These are phyloP conservation scores for Eucalyptus pauciflora DNA, from an alignment of 345 rosid species.

Conservation along the genomic window DNA sequence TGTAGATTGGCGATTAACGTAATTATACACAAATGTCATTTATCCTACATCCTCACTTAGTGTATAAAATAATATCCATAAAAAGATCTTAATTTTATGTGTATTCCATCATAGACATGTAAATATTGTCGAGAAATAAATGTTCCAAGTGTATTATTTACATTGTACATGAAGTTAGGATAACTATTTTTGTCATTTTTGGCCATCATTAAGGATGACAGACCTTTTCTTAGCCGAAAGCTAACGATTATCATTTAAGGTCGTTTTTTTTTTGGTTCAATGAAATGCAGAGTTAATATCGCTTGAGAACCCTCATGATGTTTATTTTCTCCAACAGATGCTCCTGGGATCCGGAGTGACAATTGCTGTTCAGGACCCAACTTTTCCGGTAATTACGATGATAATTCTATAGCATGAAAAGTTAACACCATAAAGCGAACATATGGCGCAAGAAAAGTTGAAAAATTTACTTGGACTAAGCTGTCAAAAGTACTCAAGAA, in stretches of 20 bases:
- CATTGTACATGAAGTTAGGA: not conserved
- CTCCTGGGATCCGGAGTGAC: slow-evolving; percentile 27
- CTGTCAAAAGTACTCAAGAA: not conserved
- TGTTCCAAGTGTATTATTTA: not conserved
- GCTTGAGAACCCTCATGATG: not conserved
- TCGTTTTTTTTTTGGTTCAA: not conserved
- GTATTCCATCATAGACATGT: not conserved
- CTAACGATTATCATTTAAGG: not conserved
- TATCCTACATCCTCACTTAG: not conserved
- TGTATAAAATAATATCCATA: not conserved
- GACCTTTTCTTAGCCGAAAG: not conserved
- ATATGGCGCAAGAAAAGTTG: not conserved
- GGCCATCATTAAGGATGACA: not conserved
- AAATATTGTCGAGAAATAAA: not conserved
- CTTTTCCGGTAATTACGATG: slow-evolving; percentile 28
- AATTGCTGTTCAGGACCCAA: slow-evolving; percentile 33
- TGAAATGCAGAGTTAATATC: not conserved
- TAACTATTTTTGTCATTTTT: not conserved
- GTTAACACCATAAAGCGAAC: not conserved
- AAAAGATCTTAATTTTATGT: not conserved
- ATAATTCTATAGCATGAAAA: not conserved
- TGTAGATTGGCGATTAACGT: not conserved
- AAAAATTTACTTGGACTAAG: not conserved
- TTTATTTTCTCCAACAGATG: slow-evolving; percentile 13
- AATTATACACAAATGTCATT: not conserved